Percentiles rank a stretch among this genome's conserved stretches.
phyloP scores from a whole-genome alignment of 176 grass and related monocot genomes.

The Poa annua region DNA sequence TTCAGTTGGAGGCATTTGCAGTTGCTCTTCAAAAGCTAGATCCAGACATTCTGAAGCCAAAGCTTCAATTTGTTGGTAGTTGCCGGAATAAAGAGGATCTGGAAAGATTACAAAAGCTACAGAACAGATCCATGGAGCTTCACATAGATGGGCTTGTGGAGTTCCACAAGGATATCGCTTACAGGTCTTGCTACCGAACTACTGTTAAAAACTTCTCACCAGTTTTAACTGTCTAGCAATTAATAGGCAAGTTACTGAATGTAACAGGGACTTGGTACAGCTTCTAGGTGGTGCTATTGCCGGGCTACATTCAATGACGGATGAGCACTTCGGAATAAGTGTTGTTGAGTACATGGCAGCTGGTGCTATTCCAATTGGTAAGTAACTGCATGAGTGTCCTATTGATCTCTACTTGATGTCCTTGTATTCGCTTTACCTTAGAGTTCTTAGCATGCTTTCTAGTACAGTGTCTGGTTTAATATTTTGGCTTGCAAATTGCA shows the following conservation, averaged over 20 bases:
- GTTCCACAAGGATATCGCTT: conserved; percentile 80
- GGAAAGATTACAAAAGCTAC: conserved; percentile 80
- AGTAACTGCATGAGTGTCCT: neutral
- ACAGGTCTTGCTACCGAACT: conserved; percentile 50
- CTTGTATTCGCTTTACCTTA: conserved; percentile 18
- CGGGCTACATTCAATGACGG: conserved; percentile 94
- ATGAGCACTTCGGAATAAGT: conserved; percentile 96
- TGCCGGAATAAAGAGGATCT: conserved; percentile 87
- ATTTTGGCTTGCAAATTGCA: neutral
- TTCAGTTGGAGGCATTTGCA: conserved; percentile 96
- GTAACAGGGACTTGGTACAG: conserved; percentile 68
- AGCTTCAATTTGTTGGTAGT: conserved; percentile 84
- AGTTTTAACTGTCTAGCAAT: neutral
- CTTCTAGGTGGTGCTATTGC: conserved; percentile 78
- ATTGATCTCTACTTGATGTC: neutral
- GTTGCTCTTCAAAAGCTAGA: conserved; percentile 70
- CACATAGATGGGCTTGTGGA: conserved; percentile 79
- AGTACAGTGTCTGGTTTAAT: neutral
- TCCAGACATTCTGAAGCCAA: conserved; percentile 58
- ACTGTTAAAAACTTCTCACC: neutral
- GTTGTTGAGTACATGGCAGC: conserved; percentile 99
- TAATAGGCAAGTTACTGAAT: conserved; percentile 26
- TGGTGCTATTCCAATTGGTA: conserved; percentile 92
- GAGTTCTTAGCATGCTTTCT: neutral
- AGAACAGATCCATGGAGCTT: conserved; percentile 70